phyloP scores from a whole-genome alignment of 352 stramenopile species.

The Pythium coloratum region DNA sequence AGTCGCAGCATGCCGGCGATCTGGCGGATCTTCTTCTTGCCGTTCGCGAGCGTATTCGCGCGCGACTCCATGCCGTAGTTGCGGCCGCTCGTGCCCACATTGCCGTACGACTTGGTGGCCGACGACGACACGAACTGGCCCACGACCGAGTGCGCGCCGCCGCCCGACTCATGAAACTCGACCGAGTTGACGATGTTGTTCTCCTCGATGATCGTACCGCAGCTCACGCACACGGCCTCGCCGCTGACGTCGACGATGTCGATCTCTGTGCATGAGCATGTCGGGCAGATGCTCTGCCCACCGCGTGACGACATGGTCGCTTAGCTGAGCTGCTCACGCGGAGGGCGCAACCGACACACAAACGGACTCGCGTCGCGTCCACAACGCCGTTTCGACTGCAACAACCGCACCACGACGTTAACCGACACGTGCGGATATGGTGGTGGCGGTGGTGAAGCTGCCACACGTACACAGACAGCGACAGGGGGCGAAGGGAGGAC shows the following conservation, averaged over 20 bases:
- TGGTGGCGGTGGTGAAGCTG: neutral
- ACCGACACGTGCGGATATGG: neutral
- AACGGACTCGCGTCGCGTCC: neutral
- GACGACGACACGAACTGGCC: constrained; percentile 95
- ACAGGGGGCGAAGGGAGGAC: neutral
- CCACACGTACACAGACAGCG: neutral
- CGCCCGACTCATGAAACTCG: constrained; percentile 95
- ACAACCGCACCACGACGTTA: neutral
- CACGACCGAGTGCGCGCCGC: constrained; percentile 90
- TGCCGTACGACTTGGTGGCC: constrained; percentile 90
- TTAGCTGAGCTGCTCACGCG: neutral
- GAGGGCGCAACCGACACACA: neutral
- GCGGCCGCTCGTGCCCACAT: constrained; percentile 79
- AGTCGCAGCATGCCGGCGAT: constrained; percentile 93
- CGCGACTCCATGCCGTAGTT: constrained; percentile 95
- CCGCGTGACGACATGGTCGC: constrained; percentile 3
- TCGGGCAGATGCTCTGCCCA: constrained; percentile 82
- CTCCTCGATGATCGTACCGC: constrained; percentile 95
- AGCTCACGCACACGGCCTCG: constrained; percentile 86
- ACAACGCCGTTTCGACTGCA: neutral
- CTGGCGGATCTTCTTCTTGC: constrained; percentile 92
- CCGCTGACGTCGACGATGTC: constrained; percentile 92
- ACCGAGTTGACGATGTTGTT: constrained; percentile 97
- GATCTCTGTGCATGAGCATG: constrained; percentile 95
- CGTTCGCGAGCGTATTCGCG: constrained; percentile 95